phyloP scores from a whole-genome alignment of 768 basidiomycete genomes.

The Tylopilus sp. region DNA sequence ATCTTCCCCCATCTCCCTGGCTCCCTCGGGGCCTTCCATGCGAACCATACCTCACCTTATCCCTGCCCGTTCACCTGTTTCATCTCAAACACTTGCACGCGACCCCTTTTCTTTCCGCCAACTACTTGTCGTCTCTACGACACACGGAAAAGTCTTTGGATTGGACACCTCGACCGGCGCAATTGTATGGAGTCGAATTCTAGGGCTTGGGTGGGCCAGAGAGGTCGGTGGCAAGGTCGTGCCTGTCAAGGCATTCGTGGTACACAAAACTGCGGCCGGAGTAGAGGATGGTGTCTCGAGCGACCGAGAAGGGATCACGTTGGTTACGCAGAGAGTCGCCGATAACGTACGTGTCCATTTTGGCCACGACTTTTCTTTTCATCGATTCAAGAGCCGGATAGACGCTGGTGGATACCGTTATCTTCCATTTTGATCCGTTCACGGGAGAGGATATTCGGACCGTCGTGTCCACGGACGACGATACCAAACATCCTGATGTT shows the following conservation, averaged over 20 bases:
- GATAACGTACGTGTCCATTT: conserved; percentile 48
- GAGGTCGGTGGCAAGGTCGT: conserved; percentile 51
- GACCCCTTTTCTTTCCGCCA: conserved; percentile 89
- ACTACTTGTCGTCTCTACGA: conserved; percentile 69
- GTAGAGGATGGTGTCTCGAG: conserved; percentile 1
- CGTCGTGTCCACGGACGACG: conserved; percentile 13
- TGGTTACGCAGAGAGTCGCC: conserved; percentile 60
- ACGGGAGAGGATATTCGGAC: conserved; percentile 61
- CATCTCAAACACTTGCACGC: conserved; percentile 45
- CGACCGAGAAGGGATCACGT: conserved; percentile 47
- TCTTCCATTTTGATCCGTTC: conserved; percentile 76
- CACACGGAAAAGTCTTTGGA: conserved; percentile 73
- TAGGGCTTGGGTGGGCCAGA: conserved; percentile 70
- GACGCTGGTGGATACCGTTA: conserved; percentile 64
- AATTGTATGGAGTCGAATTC: conserved; percentile 74
- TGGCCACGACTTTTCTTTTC: neutral
- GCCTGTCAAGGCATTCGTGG: conserved; percentile 60
- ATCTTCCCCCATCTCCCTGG: conserved; percentile 30
- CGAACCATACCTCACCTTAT: conserved; percentile 18
- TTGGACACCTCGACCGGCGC: conserved; percentile 77
- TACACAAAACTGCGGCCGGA: conserved; percentile 33
- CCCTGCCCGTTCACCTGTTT: conserved; percentile 25
- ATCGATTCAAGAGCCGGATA: conserved; percentile 26
- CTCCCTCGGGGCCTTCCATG: neutral
- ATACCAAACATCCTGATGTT: neutral